phyloP scores from a whole-genome alignment of 2,329 filamentous ascomycete species.

The Trichoderma asperellum region DNA sequence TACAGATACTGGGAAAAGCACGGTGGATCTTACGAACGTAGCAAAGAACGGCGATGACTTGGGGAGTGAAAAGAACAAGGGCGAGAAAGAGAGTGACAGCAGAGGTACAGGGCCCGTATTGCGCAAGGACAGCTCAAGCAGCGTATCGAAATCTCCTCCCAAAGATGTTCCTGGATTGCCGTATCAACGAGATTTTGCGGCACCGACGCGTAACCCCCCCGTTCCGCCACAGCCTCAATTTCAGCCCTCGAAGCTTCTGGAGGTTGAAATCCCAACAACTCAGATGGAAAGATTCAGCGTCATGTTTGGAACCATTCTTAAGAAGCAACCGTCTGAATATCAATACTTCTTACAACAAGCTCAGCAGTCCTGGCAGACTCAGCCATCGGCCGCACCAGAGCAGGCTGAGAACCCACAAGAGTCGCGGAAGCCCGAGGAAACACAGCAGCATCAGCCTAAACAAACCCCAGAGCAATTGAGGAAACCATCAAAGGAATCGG shows the following conservation, averaged over 20 bases:
- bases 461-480: not conserved
- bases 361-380: not conserved
- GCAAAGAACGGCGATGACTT: not conserved
- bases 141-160: not conserved
- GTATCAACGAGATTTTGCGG: not conserved
- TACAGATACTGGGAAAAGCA: constrained; percentile 1
- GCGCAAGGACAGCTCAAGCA: constrained; percentile 2
- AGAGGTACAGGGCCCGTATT: not conserved
- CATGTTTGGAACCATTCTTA: constrained; percentile 83
- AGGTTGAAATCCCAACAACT: constrained; percentile 79
- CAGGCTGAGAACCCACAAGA: not conserved
- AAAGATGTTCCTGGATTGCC: not conserved
- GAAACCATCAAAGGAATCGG: not conserved
- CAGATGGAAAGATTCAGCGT: constrained; percentile 89
- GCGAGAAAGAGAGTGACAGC: not conserved
- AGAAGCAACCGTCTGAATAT: constrained; percentile 40
- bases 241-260: constrained; percentile 51
- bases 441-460: not conserved
- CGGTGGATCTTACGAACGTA: not conserved
- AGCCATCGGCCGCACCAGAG: not conserved
- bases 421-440: constrained; percentile 20
- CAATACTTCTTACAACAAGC: not conserved
- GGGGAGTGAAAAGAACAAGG: not conserved
- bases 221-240: constrained; percentile 3
- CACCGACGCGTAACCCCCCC: constrained; percentile 3